Evolutionary conservation across 192 early-diverging fungal genomes (phyloP).

Genomic region (Phlyctochytrium arcticum): DNA sequence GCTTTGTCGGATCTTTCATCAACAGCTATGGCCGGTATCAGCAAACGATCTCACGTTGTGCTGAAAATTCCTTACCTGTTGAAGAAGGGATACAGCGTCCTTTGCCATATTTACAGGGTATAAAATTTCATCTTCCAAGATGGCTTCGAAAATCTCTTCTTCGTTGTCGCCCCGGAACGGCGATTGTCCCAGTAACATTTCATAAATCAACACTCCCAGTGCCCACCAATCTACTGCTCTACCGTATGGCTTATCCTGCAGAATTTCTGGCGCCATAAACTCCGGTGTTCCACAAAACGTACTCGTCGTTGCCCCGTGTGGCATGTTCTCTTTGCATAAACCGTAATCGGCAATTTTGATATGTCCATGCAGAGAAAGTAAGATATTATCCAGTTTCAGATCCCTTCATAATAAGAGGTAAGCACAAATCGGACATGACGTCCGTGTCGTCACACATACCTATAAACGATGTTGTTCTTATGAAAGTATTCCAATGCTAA

Average conservation of each 20-base stretch:
- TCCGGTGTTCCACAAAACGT: conserved; percentile 99
- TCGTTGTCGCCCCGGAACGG: conserved; percentile 96
- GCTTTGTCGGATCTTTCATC: conserved; percentile 79
- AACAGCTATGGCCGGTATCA: conserved; percentile 53
- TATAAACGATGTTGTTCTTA: conserved; percentile 87
- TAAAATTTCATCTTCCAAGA: conserved; percentile 91
- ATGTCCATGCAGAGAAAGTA: conserved; percentile 87
- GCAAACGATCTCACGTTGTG: neutral
- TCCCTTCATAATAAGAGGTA: conserved; percentile 55
- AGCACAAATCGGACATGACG: neutral
- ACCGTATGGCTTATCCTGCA: conserved; percentile 90
- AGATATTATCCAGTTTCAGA: conserved; percentile 95
- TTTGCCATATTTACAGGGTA: conserved; percentile 92
- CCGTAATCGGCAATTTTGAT: conserved; percentile 99
- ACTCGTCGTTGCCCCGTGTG: conserved; percentile 78
- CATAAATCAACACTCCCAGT: conserved; percentile 63
- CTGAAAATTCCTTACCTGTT: conserved; percentile 52
- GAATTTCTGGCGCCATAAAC: conserved; percentile 98
- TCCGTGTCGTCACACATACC: conserved; percentile 23
- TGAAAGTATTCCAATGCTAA: conserved; percentile 96
- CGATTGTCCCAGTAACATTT: conserved; percentile 69
- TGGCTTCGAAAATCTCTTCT: conserved; percentile 97
- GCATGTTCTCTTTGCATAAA: conserved; percentile 96
- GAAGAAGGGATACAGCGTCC: conserved; percentile 88
- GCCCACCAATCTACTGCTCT: conserved; percentile 99